Base-by-base conservation (phyloP, 345 rosid genomes). In the Cardiospermum halicacabum region DNA sequence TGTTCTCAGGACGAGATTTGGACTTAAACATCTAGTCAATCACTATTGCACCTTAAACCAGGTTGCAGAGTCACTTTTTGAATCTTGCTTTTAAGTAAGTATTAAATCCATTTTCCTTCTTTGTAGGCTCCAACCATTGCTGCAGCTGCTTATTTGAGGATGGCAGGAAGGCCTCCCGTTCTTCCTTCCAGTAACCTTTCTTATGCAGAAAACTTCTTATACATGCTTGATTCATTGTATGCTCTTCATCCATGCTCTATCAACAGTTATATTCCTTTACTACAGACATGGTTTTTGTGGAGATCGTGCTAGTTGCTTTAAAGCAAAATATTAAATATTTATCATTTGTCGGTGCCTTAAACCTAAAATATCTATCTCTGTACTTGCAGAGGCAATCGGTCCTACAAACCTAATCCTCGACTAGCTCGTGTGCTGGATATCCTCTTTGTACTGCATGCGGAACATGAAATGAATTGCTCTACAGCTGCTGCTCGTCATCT, bases 391-490 rank as follows among this genome's bases (percentile, higher is more conserved):
- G 97, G 96, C 39, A 77, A 95, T 63, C 82, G 84, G 71, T 64
- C 90, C 24, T 95, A 91, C 72, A 87, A 84, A 61, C 97, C 99
- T 39, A 91, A 95, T 79, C 92, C 97, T 62, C 86, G 88, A 37
- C 69, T 95, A 12, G 99, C 97, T 68, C 91, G 93, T 64, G 99
- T 86, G 30, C 66, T 95, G 36, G 99, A 95, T 64, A 56, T 91
- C 34, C 93, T 95, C 71, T 91, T 95, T 80, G 86, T 95, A 64
- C 74, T 95, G 60, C 99, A 91, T 70, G 96, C 99, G 5, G 99
- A 95, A 73, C 99, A 95, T 80, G 97, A 95, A 76, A 89, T 91
- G 97, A 91, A 91, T 64, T 95, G 97, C 65, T 95, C 97, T 9
- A 89, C 99, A 10, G 68, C 97, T 75, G 96, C 99, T 78, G 94